Base-by-base conservation (phyloP, 768 basidiomycete genomes). In the Lentinula boryana region DNA sequence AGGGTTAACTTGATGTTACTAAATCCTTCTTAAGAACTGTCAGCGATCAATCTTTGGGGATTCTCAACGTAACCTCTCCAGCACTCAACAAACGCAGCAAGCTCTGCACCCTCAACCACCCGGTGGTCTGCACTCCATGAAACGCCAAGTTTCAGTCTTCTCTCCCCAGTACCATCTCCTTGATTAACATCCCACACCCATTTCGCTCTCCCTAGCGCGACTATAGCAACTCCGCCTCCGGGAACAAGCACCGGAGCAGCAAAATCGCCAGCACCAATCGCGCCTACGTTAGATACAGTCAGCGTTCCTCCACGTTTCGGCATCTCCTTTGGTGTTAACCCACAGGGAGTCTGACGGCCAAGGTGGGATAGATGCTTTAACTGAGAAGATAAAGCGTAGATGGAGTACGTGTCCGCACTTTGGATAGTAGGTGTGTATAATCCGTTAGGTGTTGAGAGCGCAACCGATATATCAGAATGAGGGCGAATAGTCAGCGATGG, bases 41-140 rank as follows among this genome's bases (percentile, higher is more conserved):
- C 80, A 16, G 71, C 90, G 65, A 92, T 80, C 62, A 93, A 68
- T 69, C 88, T 77, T 69, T 80, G 83, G 2, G 93, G 93, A 1
- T 74, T 69, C 74, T 94, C 92, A 15, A 93, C 88, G 78, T 85
- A 91, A 15, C 73, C 76, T 62, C 92, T 83, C 93, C 93, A 95
- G 46, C 79, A 77, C 75, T 94, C 91, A 62, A 93, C 88, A 70
- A 95, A 93, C 64, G 89, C 91, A 57, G 89, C 91, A 63, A 95
- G 69, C 74, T 95, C 93, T 1, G 92, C 93, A 4, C 93, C 93
- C 69, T 95, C 93, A 9, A 94, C 85, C 6, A 95, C 85, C 15
- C 93, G 75, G 72, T 95, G 93, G 65, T 95, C 93, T 52, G 88
- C 93, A 63, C 84, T 85, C 90, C 93, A 95, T 63, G 88, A 90